A percentile compares a stretch with the other conserved stretches of the same genome.
These are phyloP conservation scores for Zoysia pacifica DNA, from an alignment of 176 grass and related monocot species.

Conservation along the genomic window DNA sequence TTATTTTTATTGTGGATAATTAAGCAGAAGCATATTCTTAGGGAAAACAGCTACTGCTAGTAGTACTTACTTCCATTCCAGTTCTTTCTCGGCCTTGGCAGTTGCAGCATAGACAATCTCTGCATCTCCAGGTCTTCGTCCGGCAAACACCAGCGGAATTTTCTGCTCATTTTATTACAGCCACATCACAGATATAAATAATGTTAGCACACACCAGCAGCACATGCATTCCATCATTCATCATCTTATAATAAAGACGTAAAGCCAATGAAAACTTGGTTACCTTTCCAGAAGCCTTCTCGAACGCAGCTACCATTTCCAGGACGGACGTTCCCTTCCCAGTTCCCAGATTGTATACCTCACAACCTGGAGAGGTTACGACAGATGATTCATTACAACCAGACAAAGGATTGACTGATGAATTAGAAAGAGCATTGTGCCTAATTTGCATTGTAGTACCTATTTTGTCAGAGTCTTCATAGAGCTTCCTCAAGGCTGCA, in stretches of 20 bases:
- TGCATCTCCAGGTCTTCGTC: too few relatives aligned
- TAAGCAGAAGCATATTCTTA: too few relatives aligned
- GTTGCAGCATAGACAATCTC: slow-evolving; percentile 44
- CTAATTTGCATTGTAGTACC: slow-evolving; percentile 27
- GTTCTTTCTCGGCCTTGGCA: slow-evolving; percentile 70
- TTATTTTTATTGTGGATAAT: too few relatives aligned
- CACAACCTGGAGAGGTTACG: slow-evolving; percentile 49
- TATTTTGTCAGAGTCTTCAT: slow-evolving; percentile 58
- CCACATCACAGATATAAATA: background rate
- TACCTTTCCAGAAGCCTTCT: slow-evolving; percentile 78
- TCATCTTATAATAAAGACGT: too few relatives aligned
- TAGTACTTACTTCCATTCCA: slow-evolving; percentile 78
- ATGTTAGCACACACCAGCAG: background rate
- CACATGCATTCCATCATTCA: too few relatives aligned
- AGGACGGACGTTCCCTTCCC: slow-evolving; percentile 85
- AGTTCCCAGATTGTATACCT: slow-evolving; percentile 85
- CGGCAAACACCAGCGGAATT: too few relatives aligned
- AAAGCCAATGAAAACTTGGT: too few relatives aligned
- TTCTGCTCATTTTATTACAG: too few relatives aligned
- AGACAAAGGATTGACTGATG: too few relatives aligned
- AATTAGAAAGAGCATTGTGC: too few relatives aligned
- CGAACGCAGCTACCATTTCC: slow-evolving; percentile 79
- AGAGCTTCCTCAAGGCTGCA: slow-evolving; percentile 76
- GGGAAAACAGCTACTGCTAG: too few relatives aligned
- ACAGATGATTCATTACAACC: background rate